phyloP scores from a whole-genome alignment of 2,329 filamentous ascomycete genomes.

The Penicillium sp. region DNA sequence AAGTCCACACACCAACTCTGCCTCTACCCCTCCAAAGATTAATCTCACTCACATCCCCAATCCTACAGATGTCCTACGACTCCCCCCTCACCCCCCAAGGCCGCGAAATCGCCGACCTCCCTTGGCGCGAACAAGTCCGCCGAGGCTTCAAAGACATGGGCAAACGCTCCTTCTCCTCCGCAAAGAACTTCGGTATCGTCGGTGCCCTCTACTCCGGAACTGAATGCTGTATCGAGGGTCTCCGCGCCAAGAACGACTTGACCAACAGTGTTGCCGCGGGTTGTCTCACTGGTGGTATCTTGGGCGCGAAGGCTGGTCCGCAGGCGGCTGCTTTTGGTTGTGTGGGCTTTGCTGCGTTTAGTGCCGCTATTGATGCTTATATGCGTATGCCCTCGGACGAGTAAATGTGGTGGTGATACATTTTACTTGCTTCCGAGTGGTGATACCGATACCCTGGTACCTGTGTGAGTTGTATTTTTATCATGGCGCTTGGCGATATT shows the following conservation, averaged over 20 bases:
- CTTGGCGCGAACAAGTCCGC: conserved; percentile 81
- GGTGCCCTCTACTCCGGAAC: conserved; percentile 90
- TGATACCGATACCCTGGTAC: not conserved
- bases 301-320: conserved; percentile 86
- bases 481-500: conserved; percentile 25
- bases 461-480: conserved; percentile 26
- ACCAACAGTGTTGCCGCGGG: conserved; percentile 86
- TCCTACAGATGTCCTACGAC: conserved; percentile 90
- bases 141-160: conserved; percentile 96
- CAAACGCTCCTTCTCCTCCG: conserved; percentile 76
- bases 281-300: conserved; percentile 86
- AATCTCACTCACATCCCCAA: conserved; percentile 1
- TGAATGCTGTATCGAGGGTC: conserved; percentile 92
- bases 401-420: conserved; percentile 8
- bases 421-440: not conserved
- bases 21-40: not conserved
- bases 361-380: conserved; percentile 87
- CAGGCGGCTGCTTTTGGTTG: conserved; percentile 88
- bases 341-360: conserved; percentile 91
- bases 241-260: conserved; percentile 90
- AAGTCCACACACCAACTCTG: conserved; percentile 47
- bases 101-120: conserved; percentile 67
- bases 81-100: conserved; percentile 74
- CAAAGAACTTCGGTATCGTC: conserved; percentile 94
- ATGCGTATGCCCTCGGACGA: conserved; percentile 73